phyloP scores from a whole-genome alignment of 1,284 basidiomycete genomes.

The Puccinia brachypodii region DNA sequence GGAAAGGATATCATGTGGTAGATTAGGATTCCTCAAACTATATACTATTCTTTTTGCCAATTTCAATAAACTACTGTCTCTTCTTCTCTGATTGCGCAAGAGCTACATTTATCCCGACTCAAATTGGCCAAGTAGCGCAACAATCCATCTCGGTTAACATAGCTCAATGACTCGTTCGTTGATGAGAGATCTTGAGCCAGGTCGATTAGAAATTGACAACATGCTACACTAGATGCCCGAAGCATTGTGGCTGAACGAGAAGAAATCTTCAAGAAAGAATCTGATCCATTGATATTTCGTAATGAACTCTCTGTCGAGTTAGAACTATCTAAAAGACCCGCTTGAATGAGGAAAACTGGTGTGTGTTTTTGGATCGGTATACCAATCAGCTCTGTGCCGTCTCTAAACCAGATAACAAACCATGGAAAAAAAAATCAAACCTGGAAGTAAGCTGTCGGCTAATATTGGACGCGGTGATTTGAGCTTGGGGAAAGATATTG shows the following conservation, averaged over 20 bases:
- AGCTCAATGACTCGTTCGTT: neutral
- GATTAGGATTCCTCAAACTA: too few relatives aligned
- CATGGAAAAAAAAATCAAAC: constrained; percentile 21
- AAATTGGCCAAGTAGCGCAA: constrained; percentile 6
- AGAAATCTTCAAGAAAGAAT: constrained; percentile 16
- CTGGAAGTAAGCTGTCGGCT: constrained; percentile 34
- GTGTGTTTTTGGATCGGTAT: neutral
- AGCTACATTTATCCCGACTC: constrained; percentile 11
- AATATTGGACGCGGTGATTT: constrained; percentile 30
- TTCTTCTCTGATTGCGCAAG: neutral
- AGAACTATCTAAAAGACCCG: constrained; percentile 12
- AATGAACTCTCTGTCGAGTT: neutral
- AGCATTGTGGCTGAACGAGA: constrained; percentile 33
- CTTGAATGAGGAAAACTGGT: constrained; percentile 28
- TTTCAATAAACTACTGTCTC: neutral
- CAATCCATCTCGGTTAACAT: neutral
- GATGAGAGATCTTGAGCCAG: neutral
- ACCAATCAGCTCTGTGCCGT: neutral
- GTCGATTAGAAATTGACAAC: constrained; percentile 25
- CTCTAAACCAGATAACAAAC: too few relatives aligned
- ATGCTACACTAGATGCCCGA: constrained; percentile 35
- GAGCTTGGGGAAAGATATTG: constrained; percentile 28
- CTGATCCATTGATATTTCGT: neutral
- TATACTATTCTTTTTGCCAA: neutral
- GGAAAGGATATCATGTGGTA: too few relatives aligned